Conservation (phyloP, 805 yeast species). For the Naumovozyma dairenensis region DNA sequence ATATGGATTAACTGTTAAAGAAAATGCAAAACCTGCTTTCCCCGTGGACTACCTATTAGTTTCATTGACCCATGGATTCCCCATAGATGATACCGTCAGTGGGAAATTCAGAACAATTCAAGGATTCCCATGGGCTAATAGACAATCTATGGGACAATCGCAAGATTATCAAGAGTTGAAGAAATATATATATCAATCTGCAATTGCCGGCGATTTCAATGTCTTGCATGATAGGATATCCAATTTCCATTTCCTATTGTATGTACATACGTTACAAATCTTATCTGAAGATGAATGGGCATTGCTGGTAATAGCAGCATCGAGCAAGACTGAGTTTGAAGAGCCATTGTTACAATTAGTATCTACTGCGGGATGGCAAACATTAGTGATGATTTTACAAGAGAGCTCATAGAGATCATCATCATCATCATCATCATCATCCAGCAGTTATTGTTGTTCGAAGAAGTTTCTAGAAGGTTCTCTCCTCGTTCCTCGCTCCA, state of each 20-base stretch:
- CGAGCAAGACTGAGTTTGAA: conserved; percentile 36
- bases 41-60: conserved; percentile 88
- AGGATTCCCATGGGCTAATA: conserved; percentile 67
- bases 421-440: too few species aligned
- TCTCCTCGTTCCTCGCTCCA: too few species aligned
- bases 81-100: conserved; percentile 36
- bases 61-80: conserved; percentile 88
- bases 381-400: conserved; percentile 48
- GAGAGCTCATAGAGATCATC: conserved; percentile 19
- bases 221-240: conserved; percentile 33
- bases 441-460: too few species aligned
- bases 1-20: conserved; percentile 78
- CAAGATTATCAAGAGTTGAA: conserved; percentile 55
- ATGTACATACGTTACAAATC: conserved; percentile 46
- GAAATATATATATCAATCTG: conserved; percentile 33
- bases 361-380: conserved; percentile 69
- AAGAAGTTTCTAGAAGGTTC: too few species aligned
- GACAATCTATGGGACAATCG: conserved; percentile 63
- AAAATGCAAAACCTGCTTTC: conserved; percentile 81
- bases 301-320: conserved; percentile 40
- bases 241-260: conserved; percentile 72
- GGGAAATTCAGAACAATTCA: conserved; percentile 40
- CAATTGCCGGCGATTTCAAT: conserved; percentile 24
- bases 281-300: conserved; percentile 46
- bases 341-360: conserved; percentile 38